Conservation (phyloP, 805 yeast genomes). For the Teunomyces kruisii region DNA sequence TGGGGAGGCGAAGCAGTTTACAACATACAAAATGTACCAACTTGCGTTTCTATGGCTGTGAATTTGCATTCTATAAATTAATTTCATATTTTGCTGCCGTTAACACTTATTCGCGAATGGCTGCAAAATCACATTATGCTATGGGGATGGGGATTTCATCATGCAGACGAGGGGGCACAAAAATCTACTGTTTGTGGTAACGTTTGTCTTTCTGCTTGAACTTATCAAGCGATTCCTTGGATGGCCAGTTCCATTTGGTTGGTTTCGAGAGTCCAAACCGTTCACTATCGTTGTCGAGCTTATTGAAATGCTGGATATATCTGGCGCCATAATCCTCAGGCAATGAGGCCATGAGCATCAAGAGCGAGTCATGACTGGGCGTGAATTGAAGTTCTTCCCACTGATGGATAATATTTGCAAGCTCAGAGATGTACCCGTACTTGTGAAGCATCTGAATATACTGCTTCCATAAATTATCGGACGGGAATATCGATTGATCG, state of each 20-base stretch:
- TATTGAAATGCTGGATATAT: conserved; percentile 35
- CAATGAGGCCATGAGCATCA: conserved; percentile 36
- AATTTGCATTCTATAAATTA: background rate
- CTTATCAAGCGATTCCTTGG: background rate
- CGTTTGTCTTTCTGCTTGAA: background rate
- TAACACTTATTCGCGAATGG: background rate
- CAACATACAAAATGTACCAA: too few species aligned
- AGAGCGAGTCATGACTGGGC: conserved; percentile 43
- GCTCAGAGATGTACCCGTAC: conserved; percentile 47
- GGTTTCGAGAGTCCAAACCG: background rate
- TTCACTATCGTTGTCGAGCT: conserved; percentile 12
- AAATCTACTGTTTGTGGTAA: background rate
- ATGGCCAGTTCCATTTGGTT: conserved; percentile 8
- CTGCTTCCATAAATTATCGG: conserved; percentile 47
- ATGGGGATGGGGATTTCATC: too few species aligned
- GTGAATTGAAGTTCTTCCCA: conserved; percentile 49
- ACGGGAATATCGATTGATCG: conserved; percentile 36
- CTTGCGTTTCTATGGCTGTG: too few species aligned
- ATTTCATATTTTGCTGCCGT: background rate
- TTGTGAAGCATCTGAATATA: conserved; percentile 52
- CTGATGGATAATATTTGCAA: conserved; percentile 51
- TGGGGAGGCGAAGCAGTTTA: too few species aligned
- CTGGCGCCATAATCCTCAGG: conserved; percentile 39
- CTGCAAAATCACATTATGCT: background rate
- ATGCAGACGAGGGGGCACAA: too few species aligned